Evolutionary conservation across 140 eudicot genomes (phyloP), one percentile per base, ranked within the genome.

Genomic region (Erigeron philadelphicus): DNA sequence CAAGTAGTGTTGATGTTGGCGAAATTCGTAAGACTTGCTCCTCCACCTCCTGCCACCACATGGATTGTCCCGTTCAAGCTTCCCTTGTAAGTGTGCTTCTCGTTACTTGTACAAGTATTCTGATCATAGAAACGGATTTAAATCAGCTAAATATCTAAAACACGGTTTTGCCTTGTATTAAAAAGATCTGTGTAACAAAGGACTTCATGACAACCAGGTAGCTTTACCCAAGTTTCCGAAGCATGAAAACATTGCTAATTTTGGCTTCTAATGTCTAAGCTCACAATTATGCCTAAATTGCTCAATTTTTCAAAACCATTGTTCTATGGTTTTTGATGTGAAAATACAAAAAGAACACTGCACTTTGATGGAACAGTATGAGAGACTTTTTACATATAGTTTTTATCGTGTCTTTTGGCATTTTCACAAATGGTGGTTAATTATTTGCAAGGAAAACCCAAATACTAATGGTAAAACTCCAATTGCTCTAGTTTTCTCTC

Each of bases 31-130:
- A 86, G 81, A 76, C 83, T 71, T 23, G 89, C 86, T 7, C 93
- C 88, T 35, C 83, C 93, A 35, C 89, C 89, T 11, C 93, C 89
- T 5, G 86, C 93, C 49, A 86, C 88, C 41, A 86, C 86, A 54
- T 83, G 89, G 16, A 86, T 83, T 8, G 86, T 86, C 70, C 89
- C 93, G 61, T 81, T 81, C 66, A 86, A 79, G 72, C 77, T 53
- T 49, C 88, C 86, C 61, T 78, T 78, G 75, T 83, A 85, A 15
- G 71, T 9, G n/a, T 72, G 79, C 52, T 78, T 83, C 81, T 85
- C 88, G 7, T 75, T 68, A 72, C 72, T 81, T 19, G 88, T 85
- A 77, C 88, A 85, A 6, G 53, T 62, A 53, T 73, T 81, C 93
- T 83, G 59, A 70, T 8, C 64, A 61, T 31, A 52, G 54, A 76